Conservation (phyloP, 2,329 filamentous ascomycete genomes). For the Scleromitrula shiraiana region DNA sequence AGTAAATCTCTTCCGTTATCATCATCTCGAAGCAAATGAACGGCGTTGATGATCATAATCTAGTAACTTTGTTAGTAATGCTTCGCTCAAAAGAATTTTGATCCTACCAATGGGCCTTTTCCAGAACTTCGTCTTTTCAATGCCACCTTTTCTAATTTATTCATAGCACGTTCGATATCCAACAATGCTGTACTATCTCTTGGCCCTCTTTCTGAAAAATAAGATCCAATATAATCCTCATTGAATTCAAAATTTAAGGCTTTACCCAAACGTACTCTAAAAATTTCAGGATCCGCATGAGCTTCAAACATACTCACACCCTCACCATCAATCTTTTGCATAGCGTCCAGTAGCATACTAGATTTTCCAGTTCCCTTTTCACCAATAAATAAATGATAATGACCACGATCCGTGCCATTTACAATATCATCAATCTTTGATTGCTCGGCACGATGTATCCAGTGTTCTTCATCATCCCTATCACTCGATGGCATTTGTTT, state of each 20-base stretch:
- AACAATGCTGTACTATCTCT: conserved; percentile 85
- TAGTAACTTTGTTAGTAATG: background rate
- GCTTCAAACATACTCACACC: conserved; percentile 94
- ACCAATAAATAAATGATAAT: conserved; percentile 86
- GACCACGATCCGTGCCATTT: conserved; percentile 61
- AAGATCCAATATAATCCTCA: conserved; percentile 93
- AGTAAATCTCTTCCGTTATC: conserved; percentile 89
- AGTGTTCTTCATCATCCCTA: conserved; percentile 44
- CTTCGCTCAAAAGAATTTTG: background rate
- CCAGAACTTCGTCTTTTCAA: conserved; percentile 54
- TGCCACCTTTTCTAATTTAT: conserved; percentile 96
- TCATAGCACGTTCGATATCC: conserved; percentile 93
- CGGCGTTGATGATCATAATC: conserved; percentile 78
- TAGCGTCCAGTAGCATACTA: conserved; percentile 91
- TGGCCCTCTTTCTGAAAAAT: conserved; percentile 90
- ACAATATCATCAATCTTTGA: conserved; percentile 75
- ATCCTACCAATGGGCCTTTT: conserved; percentile 60
- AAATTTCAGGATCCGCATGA: conserved; percentile 90
- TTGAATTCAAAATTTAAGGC: conserved; percentile 94
- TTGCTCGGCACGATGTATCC: conserved; percentile 83
- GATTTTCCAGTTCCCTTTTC: conserved; percentile 97
- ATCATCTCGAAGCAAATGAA: conserved; percentile 84
- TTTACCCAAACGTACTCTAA: conserved; percentile 85
- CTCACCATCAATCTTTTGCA: conserved; percentile 85
- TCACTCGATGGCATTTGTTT: conserved; percentile 44